A percentile compares a stretch with the other conserved stretches of the same genome.
Evolutionary conservation across 2,329 filamentous ascomycete species (phyloP).

Genomic region (Emericellopsis atlantica): DNA sequence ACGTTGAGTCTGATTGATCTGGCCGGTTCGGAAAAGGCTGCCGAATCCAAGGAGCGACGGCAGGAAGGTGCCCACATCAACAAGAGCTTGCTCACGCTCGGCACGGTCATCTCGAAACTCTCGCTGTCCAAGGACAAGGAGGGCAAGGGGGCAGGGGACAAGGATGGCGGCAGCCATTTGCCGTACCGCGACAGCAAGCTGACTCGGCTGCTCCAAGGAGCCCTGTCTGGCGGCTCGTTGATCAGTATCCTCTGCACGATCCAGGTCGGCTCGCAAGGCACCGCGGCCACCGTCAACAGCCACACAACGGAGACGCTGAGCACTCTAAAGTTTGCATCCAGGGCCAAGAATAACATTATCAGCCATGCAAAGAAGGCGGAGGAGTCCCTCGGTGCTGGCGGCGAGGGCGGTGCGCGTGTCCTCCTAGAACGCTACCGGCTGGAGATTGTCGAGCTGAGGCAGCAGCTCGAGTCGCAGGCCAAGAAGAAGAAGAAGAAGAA

Average conservation of each 20-base stretch:
- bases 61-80: slow-evolving; percentile 97
- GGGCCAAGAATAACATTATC: slow-evolving; percentile 95
- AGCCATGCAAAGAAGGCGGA: slow-evolving; percentile 93
- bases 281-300: slow-evolving; percentile 54
- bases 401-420: slow-evolving; percentile 77
- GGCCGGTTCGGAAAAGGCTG: slow-evolving; percentile 90
- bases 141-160: slow-evolving; percentile 52
- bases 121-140: slow-evolving; percentile 81
- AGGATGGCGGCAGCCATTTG: slow-evolving; percentile 72
- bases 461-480: slow-evolving; percentile 72
- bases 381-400: slow-evolving; percentile 67
- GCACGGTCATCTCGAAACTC: slow-evolving; percentile 88
- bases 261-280: slow-evolving; percentile 69
- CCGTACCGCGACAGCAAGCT: slow-evolving; percentile 97
- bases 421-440: slow-evolving; percentile 85
- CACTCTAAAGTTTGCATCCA: slow-evolving; percentile 90
- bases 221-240: slow-evolving; percentile 82
- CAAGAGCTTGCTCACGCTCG: slow-evolving; percentile 88
- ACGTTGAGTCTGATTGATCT: slow-evolving; percentile 93
- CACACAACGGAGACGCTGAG: slow-evolving; percentile 86
- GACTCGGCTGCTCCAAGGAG: slow-evolving; percentile 81
- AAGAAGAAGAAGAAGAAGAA: slow-evolving; percentile 52
- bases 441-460: slow-evolving; percentile 74
- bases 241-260: slow-evolving; percentile 98
- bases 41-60: slow-evolving; percentile 85